phyloP scores from a whole-genome alignment of 139 green algal genomes.

The Tetraselmis chui region DNA sequence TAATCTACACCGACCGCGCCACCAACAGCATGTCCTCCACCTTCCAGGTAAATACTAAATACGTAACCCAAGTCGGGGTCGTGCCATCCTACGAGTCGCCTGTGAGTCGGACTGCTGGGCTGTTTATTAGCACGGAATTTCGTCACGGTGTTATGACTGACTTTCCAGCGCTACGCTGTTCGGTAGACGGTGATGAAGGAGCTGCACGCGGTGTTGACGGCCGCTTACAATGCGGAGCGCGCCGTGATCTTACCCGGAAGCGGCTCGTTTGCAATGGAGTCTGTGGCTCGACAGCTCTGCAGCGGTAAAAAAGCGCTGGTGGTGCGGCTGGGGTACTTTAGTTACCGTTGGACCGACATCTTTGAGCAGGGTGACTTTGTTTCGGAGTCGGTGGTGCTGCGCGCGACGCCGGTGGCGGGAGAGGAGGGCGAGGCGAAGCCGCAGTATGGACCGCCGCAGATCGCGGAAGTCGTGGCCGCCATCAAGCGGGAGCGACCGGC shows the following conservation, averaged over 20 bases:
- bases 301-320: constrained; percentile 17
- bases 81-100: no score
- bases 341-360: constrained; percentile 24
- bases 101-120: no score
- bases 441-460: constrained; percentile 11
- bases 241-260: constrained; percentile 16
- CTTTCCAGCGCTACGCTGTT: no score
- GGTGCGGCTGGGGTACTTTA: constrained; percentile 23
- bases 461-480: constrained; percentile 14
- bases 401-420: neutral
- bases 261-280: constrained; percentile 26
- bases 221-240: constrained; percentile 15
- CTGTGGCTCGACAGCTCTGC: constrained; percentile 19
- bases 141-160: no score
- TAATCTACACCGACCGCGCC: constrained; percentile 28
- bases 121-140: no score
- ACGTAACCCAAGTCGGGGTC: no score
- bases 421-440: constrained; percentile 1
- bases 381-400: constrained; percentile 12
- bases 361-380: constrained; percentile 23
- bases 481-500: constrained; percentile 18
- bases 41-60: constrained; percentile 18
- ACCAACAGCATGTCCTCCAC: constrained; percentile 23
- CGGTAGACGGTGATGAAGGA: constrained; percentile 21
- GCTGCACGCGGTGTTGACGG: constrained; percentile 10